Evolutionary conservation across 208 protist genomes (phyloP).

Genomic region (Leishmania major): DNA sequence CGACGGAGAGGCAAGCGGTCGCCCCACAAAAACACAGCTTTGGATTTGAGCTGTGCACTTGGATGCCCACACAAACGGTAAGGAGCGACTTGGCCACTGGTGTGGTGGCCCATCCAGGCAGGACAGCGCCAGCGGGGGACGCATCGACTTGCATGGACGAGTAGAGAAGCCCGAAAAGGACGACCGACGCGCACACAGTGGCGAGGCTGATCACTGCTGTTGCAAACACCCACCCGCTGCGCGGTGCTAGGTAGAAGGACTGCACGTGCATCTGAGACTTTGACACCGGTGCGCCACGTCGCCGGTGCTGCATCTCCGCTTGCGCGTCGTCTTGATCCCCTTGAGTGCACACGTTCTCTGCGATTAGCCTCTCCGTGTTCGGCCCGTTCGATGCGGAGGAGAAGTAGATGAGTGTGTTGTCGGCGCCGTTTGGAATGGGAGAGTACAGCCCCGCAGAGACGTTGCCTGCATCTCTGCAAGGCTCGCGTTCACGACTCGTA

Average conservation of each 20-base stretch:
- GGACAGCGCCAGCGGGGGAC: background rate
- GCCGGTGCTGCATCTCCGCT: background rate
- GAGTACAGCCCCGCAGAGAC: background rate
- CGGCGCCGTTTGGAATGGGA: background rate
- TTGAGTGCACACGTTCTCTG: background rate
- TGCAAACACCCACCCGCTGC: slow-evolving; percentile 5
- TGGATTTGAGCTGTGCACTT: background rate
- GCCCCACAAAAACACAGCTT: background rate
- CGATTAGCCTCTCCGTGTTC: background rate
- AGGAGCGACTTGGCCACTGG: background rate
- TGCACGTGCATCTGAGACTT: background rate
- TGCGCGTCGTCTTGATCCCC: background rate
- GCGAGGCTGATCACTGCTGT: background rate
- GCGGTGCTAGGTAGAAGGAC: slow-evolving; percentile 4
- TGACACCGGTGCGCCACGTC: background rate
- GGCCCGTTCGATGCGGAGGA: background rate
- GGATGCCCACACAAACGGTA: background rate
- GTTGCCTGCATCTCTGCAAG: background rate
- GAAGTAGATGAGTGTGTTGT: slow-evolving; percentile 3
- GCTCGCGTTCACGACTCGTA: background rate
- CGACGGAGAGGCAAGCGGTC: background rate
- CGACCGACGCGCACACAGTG: slow-evolving; percentile 1
- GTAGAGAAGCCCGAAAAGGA: slow-evolving; percentile 1
- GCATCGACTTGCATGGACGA: background rate
- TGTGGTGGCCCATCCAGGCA: slow-evolving; percentile 6